Base-by-base conservation (phyloP, 2,329 filamentous ascomycete genomes). In the Talaromyces atroroseus region DNA sequence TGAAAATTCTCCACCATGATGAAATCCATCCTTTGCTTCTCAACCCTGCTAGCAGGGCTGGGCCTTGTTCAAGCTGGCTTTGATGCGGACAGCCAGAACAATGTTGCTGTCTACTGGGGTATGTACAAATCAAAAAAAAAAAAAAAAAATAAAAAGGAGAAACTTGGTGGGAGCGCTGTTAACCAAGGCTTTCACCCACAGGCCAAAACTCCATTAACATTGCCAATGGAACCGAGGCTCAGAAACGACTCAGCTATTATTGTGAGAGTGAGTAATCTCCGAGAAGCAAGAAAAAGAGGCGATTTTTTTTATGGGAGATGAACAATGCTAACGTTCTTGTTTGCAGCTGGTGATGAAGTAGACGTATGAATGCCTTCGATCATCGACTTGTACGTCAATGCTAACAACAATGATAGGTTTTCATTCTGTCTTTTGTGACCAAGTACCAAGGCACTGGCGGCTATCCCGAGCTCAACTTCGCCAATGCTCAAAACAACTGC, bases 21-120 rank as follows among this genome's bases (percentile, higher is more conserved):
- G 34, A 51, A 51, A 7, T 12, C 34, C 14, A 10, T 51, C 12
- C 20, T 26, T 20, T 24, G 38, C 8, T 12, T 42, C 16, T 42
- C 49, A 16, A 24, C 20, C 38, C 29, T 51, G 12, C n/a, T 51
- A 24, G 34, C 49, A 42, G 34, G 62, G 44, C 40, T 74, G 32
- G 62, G 67, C 40, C 61, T 62, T 48, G 69, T 64, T 6, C 63
- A 68, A 60, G 76, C 74, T 12, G 71, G 68, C 24, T 68, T 82
- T 61, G 70, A 77, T 58, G 58, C 79, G 2, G 65, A 65, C 14
- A 74, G 77, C 1, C 63, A 65, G 2, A 74, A 69, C 47, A 87
- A 86, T 63, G 66, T 88, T 54, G 84, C 80, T 23, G 75, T 87
- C 1, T 89, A 88, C 68, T 88, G 85, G 85, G 85, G 70, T 72